Conservation (phyloP, 2,329 filamentous ascomycete genomes). For the Colletotrichum lupini region DNA sequence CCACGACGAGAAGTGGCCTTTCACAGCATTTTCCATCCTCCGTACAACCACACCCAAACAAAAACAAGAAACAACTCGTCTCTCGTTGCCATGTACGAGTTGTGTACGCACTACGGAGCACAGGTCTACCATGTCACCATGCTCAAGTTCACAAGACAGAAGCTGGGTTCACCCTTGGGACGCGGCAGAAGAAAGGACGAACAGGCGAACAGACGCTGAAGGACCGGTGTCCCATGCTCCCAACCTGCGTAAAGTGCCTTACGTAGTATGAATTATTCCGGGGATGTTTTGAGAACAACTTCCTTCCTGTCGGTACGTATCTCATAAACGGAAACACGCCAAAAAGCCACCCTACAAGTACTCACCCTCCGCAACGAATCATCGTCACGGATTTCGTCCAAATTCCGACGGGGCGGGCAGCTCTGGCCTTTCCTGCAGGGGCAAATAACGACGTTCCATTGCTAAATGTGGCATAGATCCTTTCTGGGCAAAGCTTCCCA, state of each 20-base stretch:
- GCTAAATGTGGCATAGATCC: conserved; percentile 23
- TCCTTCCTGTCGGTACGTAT: not conserved
- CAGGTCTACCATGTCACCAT: not conserved
- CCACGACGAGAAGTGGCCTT: not conserved
- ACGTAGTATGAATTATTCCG: not conserved
- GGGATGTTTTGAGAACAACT: conserved; percentile 24
- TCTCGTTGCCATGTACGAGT: not conserved
- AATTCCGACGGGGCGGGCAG: conserved; percentile 21
- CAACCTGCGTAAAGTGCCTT: not conserved
- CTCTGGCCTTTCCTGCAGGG: conserved; percentile 23
- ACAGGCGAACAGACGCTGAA: not conserved
- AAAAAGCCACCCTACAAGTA: conserved; percentile 4
- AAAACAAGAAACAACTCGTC: not conserved
- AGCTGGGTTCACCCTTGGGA: conserved; percentile 3
- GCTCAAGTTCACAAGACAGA: not conserved
- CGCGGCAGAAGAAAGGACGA: conserved; percentile 4
- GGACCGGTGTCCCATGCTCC: not conserved
- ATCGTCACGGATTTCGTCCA: not conserved
- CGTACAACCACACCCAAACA: conserved; percentile 11
- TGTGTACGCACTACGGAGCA: not conserved
- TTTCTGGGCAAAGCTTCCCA: too few species aligned
- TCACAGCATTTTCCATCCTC: not conserved
- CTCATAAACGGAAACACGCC: conserved; percentile 30
- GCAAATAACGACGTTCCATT: conserved; percentile 6
- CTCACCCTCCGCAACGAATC: conserved; percentile 16